Evolutionary conservation across 1,284 basidiomycete species (phyloP).

Genomic region (Leccinum fallax): DNA sequence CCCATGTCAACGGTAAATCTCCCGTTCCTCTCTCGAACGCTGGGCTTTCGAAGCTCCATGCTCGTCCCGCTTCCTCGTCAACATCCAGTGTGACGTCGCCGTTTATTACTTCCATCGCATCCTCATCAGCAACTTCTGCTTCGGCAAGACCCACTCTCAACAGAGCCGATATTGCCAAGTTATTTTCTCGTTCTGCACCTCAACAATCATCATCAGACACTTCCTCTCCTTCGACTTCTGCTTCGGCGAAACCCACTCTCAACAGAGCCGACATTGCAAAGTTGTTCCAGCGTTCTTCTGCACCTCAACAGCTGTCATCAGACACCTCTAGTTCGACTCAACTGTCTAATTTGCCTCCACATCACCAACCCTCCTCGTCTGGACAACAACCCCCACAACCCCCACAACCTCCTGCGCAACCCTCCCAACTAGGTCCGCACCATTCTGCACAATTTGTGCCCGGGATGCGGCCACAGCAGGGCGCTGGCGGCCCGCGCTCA

Average conservation of each 20-base stretch:
- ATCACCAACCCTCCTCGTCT: slow-evolving; percentile 36
- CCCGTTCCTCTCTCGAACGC: slow-evolving; percentile 26
- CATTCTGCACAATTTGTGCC: slow-evolving; percentile 50
- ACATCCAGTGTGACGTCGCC: slow-evolving; percentile 35
- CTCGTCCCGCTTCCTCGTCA: slow-evolving; percentile 38
- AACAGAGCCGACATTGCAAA: slow-evolving; percentile 64
- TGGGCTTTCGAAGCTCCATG: slow-evolving; percentile 33
- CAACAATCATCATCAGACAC: no score
- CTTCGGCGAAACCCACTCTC: slow-evolving; percentile 40
- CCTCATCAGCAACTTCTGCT: slow-evolving; percentile 32
- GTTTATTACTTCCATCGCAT: slow-evolving; percentile 32
- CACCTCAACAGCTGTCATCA: slow-evolving; percentile 32
- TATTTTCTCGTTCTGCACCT: no score
- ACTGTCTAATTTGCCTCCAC: slow-evolving; percentile 49
- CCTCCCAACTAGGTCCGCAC: slow-evolving; percentile 48
- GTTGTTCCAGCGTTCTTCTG: slow-evolving; percentile 58
- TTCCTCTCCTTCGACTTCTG: not conserved
- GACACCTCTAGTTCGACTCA: slow-evolving; percentile 44
- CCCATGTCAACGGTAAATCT: slow-evolving; percentile 60
- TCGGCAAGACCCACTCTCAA: slow-evolving; percentile 40
- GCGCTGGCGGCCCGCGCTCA: slow-evolving; percentile 58
- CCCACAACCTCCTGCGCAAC: slow-evolving; percentile 43
- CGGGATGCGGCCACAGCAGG: slow-evolving; percentile 44
- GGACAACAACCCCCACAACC: slow-evolving; percentile 43
- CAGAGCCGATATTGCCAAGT: slow-evolving; percentile 53